Base-by-base conservation (phyloP, 139 green algal genomes). In the Coelastrella sp. region DNA sequence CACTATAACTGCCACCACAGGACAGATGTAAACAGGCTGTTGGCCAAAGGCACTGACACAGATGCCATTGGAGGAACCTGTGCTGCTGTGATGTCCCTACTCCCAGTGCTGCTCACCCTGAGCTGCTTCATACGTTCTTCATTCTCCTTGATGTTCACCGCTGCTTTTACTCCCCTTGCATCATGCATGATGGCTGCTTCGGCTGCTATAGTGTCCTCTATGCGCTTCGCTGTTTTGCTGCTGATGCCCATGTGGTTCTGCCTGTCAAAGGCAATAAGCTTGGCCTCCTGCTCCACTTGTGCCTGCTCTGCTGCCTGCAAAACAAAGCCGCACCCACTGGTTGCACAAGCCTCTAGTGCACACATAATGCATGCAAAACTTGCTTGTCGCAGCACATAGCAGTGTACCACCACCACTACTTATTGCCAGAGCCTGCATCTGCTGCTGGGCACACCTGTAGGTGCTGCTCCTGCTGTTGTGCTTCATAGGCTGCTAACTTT, bases 211-310 rank as follows among this genome's bases (percentile, higher is more conserved):
- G 92, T 92, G 9, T 91, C 68, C 91, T 93, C 87, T 63, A 95
- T 93, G 72, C 61, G 80, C 27, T 89, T 60, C 4, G 87, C 89
- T 63, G 89, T 94, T 58, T 90, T 88, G 25, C 97, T 92, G 65
- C 88, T 95, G 24, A 96, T 95, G 57, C 97, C 97, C 94, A 95
- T 94, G 92, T 98, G 95, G 89, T 98, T 98, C 59, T 95, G 91
- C 9, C 96, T 90, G 92, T 99, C 97, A 93, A 99, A 99, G 6
- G 96, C 94, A 27, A 98, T 92, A 27, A 99, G 91, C 84, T 91
- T 86, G 19, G 96, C 95, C 87, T 97, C 91, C 35, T 85, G 76
- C 5, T 95, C 93, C 0, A 98, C 93, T 17, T 92, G 92, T 4
- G 90, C 91, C 82, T 94, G 89, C 78, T 96, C 93, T n/a, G 84